Evolutionary conservation across 257 asterid species (phyloP).

Genomic region (Nicotiana benthamiana): DNA sequence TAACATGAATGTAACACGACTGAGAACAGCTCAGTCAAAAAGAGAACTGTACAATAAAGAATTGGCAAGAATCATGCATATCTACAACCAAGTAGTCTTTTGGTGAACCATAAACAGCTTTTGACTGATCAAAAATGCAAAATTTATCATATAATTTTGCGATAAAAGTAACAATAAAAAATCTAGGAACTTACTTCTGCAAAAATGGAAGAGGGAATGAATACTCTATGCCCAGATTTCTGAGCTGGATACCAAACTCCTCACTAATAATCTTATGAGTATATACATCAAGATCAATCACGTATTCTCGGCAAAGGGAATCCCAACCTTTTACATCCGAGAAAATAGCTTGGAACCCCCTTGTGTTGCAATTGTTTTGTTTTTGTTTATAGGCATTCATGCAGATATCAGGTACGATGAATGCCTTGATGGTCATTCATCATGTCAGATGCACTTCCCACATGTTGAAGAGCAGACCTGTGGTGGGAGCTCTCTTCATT

Average conservation of each 20-base stretch:
- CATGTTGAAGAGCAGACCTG: constrained; percentile 13
- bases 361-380: neutral
- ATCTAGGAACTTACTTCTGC: neutral
- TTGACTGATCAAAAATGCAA: neutral
- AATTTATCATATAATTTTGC: neutral
- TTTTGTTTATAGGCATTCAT: neutral
- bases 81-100: neutral
- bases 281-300: neutral
- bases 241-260: neutral
- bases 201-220: neutral
- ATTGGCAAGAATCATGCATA: neutral
- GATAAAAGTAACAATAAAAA: neutral
- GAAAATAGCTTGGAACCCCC: neutral
- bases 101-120: neutral
- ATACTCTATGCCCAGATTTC: neutral
- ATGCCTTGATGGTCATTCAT: neutral
- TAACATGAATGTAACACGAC: neutral
- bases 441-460: constrained; percentile 6
- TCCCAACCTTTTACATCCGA: neutral
- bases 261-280: neutral
- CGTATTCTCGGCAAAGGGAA: neutral
- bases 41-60: neutral
- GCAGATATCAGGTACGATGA: neutral
- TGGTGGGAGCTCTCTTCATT: constrained; percentile 30
- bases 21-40: neutral